Evolutionary conservation across 352 stramenopile genomes (phyloP).

Genomic region (Achlya hypogyna): DNA sequence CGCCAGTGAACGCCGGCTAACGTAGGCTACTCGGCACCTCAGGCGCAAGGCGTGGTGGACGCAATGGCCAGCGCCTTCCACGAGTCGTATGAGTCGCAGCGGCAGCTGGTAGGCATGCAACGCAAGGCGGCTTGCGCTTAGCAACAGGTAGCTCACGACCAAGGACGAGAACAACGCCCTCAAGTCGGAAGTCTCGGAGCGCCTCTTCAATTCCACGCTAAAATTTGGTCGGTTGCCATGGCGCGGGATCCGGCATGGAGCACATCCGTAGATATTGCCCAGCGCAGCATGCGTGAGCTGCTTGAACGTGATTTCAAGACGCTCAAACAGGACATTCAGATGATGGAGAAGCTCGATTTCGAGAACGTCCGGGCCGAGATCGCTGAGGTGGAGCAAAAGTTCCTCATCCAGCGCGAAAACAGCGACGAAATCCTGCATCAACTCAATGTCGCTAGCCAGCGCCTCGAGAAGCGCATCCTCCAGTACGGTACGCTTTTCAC

Average conservation of each 20-base stretch:
- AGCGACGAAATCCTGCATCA: constrained; percentile 17
- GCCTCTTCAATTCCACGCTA: constrained; percentile 84
- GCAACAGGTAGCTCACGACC: constrained; percentile 50
- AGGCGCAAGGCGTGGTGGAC: constrained; percentile 17
- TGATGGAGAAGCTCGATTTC: constrained; percentile 87
- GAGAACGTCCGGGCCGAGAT: constrained; percentile 85
- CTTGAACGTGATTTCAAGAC: constrained; percentile 84
- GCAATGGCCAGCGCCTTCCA: constrained; percentile 9
- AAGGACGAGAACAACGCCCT: constrained; percentile 82
- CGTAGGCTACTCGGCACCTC: constrained; percentile 12
- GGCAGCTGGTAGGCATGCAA: background rate
- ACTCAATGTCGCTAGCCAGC: background rate
- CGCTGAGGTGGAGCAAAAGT: constrained; percentile 77
- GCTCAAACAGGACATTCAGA: constrained; percentile 84
- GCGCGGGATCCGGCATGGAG: background rate
- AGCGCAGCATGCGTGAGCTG: constrained; percentile 79
- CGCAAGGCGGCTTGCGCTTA: background rate
- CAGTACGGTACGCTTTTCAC: constrained; percentile 49
- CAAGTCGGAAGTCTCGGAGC: constrained; percentile 77
- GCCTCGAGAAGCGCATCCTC: constrained; percentile 73
- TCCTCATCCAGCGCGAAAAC: constrained; percentile 1
- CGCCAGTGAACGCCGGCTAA: background rate
- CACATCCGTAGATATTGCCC: constrained; percentile 57
- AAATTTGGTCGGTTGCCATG: constrained; percentile 55
- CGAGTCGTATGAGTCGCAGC: constrained; percentile 12